Evolutionary conservation across 1,284 basidiomycete species (phyloP).

Genomic region (Heterobasidion occidentale): DNA sequence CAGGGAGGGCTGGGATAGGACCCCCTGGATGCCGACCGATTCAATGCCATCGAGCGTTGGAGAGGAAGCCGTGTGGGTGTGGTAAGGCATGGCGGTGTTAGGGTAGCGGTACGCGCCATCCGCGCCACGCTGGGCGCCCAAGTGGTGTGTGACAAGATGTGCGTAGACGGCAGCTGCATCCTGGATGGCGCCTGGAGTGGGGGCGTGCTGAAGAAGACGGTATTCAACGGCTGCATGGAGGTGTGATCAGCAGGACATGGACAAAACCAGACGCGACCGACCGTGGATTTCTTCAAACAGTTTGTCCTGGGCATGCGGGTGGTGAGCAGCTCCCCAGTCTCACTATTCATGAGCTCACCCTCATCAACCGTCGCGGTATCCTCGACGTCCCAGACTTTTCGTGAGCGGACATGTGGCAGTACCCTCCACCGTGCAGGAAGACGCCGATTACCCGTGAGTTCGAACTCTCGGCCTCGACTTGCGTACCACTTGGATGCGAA

Average conservation of each 20-base stretch:
- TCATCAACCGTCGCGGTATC: conserved; percentile 36
- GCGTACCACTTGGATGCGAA: background rate
- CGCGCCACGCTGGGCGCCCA: conserved; percentile 11
- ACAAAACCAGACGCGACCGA: conserved; percentile 5
- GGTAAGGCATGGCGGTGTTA: background rate
- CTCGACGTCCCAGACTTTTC: conserved; percentile 38
- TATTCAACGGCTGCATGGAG: conserved; percentile 36
- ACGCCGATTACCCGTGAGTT: conserved; percentile 30
- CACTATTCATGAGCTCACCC: conserved; percentile 13
- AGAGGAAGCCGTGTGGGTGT: background rate
- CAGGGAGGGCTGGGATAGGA: background rate
- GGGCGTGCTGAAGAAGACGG: conserved; percentile 39
- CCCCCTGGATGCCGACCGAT: background rate
- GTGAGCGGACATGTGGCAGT: conserved; percentile 48
- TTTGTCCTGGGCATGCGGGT: conserved; percentile 15
- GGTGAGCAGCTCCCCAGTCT: no score
- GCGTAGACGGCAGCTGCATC: conserved; percentile 56
- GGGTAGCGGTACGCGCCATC: conserved; percentile 14
- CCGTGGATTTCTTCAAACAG: conserved; percentile 34
- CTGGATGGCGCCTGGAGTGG: conserved; percentile 57
- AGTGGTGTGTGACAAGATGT: conserved; percentile 32
- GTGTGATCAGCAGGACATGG: background rate
- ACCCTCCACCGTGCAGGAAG: conserved; percentile 45
- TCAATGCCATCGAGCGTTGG: background rate
- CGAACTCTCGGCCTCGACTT: conserved; percentile 15